phyloP scores from a whole-genome alignment of 768 basidiomycete genomes.

The Multifurca ochricompacta region DNA sequence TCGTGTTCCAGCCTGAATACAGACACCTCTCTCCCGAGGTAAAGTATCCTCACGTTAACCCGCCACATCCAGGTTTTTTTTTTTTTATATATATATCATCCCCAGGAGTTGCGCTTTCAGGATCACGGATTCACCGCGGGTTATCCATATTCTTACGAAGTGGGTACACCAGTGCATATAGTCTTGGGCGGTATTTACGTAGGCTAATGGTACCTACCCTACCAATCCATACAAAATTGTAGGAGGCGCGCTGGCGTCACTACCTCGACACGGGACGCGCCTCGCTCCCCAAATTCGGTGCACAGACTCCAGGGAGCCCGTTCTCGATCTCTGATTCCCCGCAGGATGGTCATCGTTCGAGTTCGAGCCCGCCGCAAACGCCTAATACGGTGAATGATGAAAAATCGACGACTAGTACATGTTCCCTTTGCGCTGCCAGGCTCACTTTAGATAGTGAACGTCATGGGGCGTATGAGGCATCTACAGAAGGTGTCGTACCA shows the following conservation, averaged over 20 bases:
- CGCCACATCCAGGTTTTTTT: too few species aligned
- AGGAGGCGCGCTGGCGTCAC: constrained; percentile 1
- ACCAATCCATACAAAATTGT: too few species aligned
- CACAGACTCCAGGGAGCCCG: too few species aligned
- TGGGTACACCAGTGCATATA: too few species aligned
- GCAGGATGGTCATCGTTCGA: too few species aligned
- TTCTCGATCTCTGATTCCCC: neutral
- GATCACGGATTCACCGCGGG: neutral
- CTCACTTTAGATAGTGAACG: neutral
- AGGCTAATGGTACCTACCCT: too few species aligned
- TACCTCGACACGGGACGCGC: constrained; percentile 1
- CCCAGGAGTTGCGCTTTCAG: neutral
- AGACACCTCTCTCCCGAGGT: neutral
- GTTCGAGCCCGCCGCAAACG: neutral
- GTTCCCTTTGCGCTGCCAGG: neutral
- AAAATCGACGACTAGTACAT: neutral
- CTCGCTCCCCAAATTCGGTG: neutral
- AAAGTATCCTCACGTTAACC: too few species aligned
- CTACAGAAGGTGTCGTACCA: neutral
- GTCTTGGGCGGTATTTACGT: too few species aligned
- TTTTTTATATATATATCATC: too few species aligned
- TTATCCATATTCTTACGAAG: neutral
- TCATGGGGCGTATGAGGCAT: neutral
- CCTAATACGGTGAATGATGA: neutral
- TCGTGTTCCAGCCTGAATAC: neutral